Evolutionary conservation across 352 stramenopile species (phyloP), one percentile per base, ranked within the genome.

Genomic region (Phytophthora syringae): DNA sequence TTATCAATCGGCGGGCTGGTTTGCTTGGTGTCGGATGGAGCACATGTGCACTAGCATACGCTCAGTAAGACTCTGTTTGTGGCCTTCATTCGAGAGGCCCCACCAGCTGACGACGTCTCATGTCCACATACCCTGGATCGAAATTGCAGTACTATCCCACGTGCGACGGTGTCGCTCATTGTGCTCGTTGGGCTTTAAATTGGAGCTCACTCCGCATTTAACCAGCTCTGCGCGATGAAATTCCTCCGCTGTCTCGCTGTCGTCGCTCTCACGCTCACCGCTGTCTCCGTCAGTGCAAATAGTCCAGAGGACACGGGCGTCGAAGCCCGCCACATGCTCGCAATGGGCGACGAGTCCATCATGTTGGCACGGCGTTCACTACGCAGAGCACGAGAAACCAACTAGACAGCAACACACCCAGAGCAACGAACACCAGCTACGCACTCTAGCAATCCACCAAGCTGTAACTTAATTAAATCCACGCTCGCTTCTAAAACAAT

Each of bases 331-430:
- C 54, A 62, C 42, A 62, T 55, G 43, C 54, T 62, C 28, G 54
- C 54, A 39, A 53, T 62, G 54, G 54, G 54, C 25, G 54, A 62
- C 28, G 54, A 62, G 32, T 62, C 54, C 30, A 22, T 62, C 54
- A 37, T 64, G 24, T 25, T 64, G 5, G 44, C 55, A 7, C 21
- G 55, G 15, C n/a, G 44, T 12, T 64, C 55, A 10, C 25, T 64
- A n/a, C 55, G 55, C 18, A 28, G 44, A 40, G 16, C 4, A 18
- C 7, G 42, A 16, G 11, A 50, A 24, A 37, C 30, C 10, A 34
- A 32, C 15, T 62, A 37, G n/a, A 12, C 16, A 43, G 2, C 37
- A 4, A 13, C 37, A n/a, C n/a, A n/a, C n/a, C n/a, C n/a, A n/a
- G n/a, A n/a, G n/a, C n/a, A n/a, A n/a, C n/a, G n/a, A n/a, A n/a